Evolutionary conservation across 768 basidiomycete species (phyloP), one percentile per base, ranked within the genome.

Genomic region (Nevesoporus exiguus): DNA sequence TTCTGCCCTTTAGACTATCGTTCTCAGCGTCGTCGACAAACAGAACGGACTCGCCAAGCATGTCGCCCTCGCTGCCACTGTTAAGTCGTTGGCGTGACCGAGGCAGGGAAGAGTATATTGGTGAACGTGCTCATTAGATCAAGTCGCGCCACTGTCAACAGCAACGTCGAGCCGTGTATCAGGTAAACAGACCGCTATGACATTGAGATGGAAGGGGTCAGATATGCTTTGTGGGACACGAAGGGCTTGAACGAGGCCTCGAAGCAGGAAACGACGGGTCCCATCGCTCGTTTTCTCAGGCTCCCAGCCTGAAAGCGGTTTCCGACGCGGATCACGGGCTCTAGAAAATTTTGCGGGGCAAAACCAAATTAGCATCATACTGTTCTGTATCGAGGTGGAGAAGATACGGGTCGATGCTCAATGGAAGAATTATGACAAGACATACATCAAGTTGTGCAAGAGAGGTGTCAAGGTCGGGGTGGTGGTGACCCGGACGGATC

Each of bases 381-480:
- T 60, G 13, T 54, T 60, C 22, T 63, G 61, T 30, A 49, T 62
- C 31, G 40, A 48, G 13, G 52, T 40, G 5, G 30, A 44, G 45
- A 57, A 57, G 22, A 54, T 63, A 47, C 10, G 2, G 10, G 34
- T 46, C 5, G 10, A 21, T 15, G 49, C 43, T n/a, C 52, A 46
- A 3, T 64, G 62, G 58, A 60, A 50, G 45, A 33, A 25, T n/a
- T 57, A 54, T 27, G 21, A 30, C 41, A 60, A 52, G 21, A 52
- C 64, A 46, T 51, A 34, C 29, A 36, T n/a, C 27, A 54, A 56
- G 30, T 63, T 60, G 29, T 54, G 57, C 44, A 56, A 33, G 31
- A 49, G 31, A n/a, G 52, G 22, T 10, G 21, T 43, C 49, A 60
- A 46, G 31, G 33, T 62, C 10, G 61, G 36, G 15, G 57, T 62